A percentile compares a stretch with the other conserved stretches of the same genome.
Conservation (phyloP, 371 early-diverging fungal genomes). For the Encephalitozoon romaleae region DNA sequence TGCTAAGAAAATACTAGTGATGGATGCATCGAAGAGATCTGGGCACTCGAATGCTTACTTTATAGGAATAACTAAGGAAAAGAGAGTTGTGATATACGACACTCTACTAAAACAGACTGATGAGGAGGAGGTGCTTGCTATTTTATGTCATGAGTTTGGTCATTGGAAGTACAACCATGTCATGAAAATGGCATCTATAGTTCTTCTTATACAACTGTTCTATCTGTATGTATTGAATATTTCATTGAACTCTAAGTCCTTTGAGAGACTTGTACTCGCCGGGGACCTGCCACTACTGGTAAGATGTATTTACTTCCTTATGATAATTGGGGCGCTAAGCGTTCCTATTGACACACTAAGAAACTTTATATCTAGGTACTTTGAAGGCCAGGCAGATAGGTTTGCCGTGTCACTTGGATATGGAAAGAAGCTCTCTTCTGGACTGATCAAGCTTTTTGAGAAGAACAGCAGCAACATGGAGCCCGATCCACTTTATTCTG, state of each 20-base stretch:
- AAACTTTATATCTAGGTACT: constrained; percentile 71
- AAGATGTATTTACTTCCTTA: constrained; percentile 22
- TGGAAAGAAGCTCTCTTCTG: constrained; percentile 67
- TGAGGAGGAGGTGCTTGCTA: constrained; percentile 72
- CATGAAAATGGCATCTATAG: constrained; percentile 66
- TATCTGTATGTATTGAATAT: constrained; percentile 21
- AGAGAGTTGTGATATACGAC: constrained; percentile 89
- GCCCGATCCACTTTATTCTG: constrained; percentile 76
- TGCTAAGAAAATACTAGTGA: constrained; percentile 78
- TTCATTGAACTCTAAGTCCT: constrained; percentile 1
- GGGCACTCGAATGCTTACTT: constrained; percentile 93
- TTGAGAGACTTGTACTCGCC: constrained; percentile 3
- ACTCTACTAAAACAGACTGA: constrained; percentile 75
- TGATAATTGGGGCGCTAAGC: neutral
- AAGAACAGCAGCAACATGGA: constrained; percentile 79
- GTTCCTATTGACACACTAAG: neutral
- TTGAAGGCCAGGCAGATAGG: constrained; percentile 87
- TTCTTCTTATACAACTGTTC: constrained; percentile 61
- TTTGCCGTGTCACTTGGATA: constrained; percentile 70
- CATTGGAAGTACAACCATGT: constrained; percentile 85
- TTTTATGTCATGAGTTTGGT: constrained; percentile 80
- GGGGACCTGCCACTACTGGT: constrained; percentile 31
- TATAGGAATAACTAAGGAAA: constrained; percentile 68
- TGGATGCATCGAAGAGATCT: constrained; percentile 84
- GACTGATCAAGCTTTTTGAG: constrained; percentile 74